A percentile compares a stretch with the other conserved stretches of the same genome.
Conservation (phyloP, 2,329 filamentous ascomycete species). For the Chrysoporthe cubensis region DNA sequence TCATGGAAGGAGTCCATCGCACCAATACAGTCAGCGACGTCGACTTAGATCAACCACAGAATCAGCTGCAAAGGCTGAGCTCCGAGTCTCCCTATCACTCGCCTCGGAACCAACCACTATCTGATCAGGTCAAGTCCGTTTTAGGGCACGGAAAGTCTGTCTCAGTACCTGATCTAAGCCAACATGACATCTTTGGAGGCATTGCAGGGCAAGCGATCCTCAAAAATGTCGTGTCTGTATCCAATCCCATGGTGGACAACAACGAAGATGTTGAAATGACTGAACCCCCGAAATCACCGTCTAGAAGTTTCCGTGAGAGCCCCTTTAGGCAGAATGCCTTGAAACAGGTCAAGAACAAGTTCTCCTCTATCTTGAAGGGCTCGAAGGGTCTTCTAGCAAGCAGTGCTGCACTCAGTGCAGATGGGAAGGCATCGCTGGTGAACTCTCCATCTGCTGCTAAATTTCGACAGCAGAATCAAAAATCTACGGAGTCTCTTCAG, state of each 20-base stretch:
- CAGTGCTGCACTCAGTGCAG: constrained; percentile 66
- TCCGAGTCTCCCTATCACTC: constrained; percentile 33
- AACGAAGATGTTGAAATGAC: constrained; percentile 49
- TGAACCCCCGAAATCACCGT: constrained; percentile 54
- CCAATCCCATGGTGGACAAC: constrained; percentile 55
- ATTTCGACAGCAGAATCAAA: constrained; percentile 47
- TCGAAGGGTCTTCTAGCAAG: constrained; percentile 86
- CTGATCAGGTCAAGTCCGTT: constrained; percentile 33
- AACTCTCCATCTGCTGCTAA: constrained; percentile 55
- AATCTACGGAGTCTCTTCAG: constrained; percentile 54
- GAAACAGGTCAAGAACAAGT: constrained; percentile 89
- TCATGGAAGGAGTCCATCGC: constrained; percentile 60
- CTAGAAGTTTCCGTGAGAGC: constrained; percentile 67
- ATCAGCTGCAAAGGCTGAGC: constrained; percentile 40
- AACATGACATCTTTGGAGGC: constrained; percentile 30
- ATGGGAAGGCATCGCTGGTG: constrained; percentile 61
- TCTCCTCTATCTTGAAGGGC: constrained; percentile 88
- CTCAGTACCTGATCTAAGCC: constrained; percentile 61
- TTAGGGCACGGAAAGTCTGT: constrained; percentile 63
- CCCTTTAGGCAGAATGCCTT: constrained; percentile 54
- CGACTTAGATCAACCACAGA: constrained; percentile 50
- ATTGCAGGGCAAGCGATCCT: constrained; percentile 40
- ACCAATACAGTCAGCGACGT: constrained; percentile 53
- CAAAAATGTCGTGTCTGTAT: constrained; percentile 66
- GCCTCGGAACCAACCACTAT: constrained; percentile 36